Conservation (phyloP, 2,329 filamentous ascomycete genomes). For the Mollisiaceae sp. region DNA sequence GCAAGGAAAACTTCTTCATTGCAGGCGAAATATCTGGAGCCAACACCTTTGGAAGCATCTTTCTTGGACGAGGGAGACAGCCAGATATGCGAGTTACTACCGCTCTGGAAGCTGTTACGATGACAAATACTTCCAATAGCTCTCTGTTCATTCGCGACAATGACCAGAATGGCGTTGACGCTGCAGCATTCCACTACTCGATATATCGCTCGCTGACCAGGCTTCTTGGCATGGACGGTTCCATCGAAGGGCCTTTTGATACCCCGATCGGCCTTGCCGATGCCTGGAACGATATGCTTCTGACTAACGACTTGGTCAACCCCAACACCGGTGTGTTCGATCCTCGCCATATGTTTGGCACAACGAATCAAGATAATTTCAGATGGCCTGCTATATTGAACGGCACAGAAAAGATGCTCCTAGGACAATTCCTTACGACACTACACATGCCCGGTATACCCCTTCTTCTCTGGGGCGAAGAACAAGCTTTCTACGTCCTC, state of each 20-base stretch:
- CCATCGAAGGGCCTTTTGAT: background rate
- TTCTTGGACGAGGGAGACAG: conserved; percentile 1
- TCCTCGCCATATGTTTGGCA: conserved; percentile 6
- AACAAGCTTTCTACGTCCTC: conserved; percentile 3
- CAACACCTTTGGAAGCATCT: conserved; percentile 1
- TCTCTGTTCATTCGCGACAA: conserved; percentile 2
- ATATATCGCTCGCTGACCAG: background rate
- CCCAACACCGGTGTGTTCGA: conserved; percentile 7
- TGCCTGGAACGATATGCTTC: conserved; percentile 2
- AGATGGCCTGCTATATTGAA: background rate
- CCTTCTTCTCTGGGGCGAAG: background rate
- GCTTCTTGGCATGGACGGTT: conserved; percentile 4
- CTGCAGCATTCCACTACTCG: conserved; percentile 3
- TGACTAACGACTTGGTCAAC: conserved; percentile 5
- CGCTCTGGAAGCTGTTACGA: background rate
- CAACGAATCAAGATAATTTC: conserved; percentile 6
- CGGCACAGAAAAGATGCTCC: conserved; percentile 5
- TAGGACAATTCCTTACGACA: conserved; percentile 3
- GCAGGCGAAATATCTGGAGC: conserved; percentile 1
- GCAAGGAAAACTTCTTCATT: conserved; percentile 7
- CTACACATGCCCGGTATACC: conserved; percentile 5
- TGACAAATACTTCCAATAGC: conserved; percentile 2
- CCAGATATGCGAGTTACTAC: background rate
- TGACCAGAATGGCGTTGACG: conserved; percentile 1
- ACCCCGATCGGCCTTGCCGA: background rate